Evolutionary conservation across 73 alveolate species (phyloP).

Genomic region (Symbiodinium pilosum): DNA sequence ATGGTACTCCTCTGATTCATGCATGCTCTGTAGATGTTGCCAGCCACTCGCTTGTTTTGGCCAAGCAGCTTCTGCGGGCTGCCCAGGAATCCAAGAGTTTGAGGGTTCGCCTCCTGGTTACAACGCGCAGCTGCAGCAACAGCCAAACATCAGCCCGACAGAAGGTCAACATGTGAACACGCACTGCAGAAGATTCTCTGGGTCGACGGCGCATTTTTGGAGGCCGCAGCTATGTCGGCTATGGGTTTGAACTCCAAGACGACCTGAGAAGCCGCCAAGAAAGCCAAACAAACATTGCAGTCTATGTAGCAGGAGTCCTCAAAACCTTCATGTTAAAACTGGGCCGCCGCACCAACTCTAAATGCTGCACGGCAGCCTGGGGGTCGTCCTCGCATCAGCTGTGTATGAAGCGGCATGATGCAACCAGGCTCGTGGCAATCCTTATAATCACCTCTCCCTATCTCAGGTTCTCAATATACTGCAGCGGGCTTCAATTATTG

Average conservation of each 20-base stretch:
- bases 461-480: too few species aligned
- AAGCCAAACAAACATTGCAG: not conserved
- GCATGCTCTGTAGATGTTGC: too few species aligned
- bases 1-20: too few species aligned
- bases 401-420: too few species aligned
- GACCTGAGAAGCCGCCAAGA: not conserved
- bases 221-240: constrained; percentile 83
- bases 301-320: not conserved
- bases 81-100: constrained; percentile 74
- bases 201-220: constrained; percentile 43
- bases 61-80: constrained; percentile 21
- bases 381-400: constrained; percentile 62
- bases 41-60: too few species aligned
- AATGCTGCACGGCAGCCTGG: constrained; percentile 47
- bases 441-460: too few species aligned
- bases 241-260: constrained; percentile 78
- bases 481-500: too few species aligned
- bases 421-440: too few species aligned
- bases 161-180: not conserved
- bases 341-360: constrained; percentile 42
- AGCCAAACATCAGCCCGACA: not conserved
- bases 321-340: not conserved
- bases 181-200: not conserved
- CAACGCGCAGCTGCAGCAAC: constrained; percentile 1
- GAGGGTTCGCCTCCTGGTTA: constrained; percentile 37